A percentile compares a stretch with the other conserved stretches of the same genome.
These are phyloP conservation scores for Rauvolfia tetraphylla DNA, from an alignment of 257 asterid genomes.

Conservation along the genomic window DNA sequence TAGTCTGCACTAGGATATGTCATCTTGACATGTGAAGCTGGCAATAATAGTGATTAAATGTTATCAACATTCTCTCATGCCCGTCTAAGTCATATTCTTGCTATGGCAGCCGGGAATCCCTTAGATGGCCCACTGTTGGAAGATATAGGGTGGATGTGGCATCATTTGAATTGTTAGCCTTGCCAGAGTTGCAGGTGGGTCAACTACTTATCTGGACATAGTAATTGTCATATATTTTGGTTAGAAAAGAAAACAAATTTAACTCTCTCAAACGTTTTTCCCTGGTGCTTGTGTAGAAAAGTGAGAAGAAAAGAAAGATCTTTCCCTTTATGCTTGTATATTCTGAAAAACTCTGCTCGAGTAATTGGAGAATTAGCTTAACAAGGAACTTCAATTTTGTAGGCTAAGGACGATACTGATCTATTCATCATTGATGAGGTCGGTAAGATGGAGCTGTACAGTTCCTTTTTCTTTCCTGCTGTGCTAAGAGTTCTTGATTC, in stretches of 20 bases:
- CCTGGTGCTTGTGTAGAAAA: neutral
- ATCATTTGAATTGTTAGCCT: conserved; percentile 75
- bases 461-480: conserved; percentile 85
- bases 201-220: conserved; percentile 3
- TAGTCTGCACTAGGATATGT: neutral
- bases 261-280: neutral
- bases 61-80: conserved; percentile 12
- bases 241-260: neutral
- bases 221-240: neutral
- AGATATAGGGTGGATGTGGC: conserved; percentile 79
- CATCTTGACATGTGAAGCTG: neutral
- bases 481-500: conserved; percentile 74
- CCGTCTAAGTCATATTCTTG: conserved; percentile 19
- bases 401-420: conserved; percentile 78
- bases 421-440: conserved; percentile 83
- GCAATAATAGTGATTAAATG: neutral
- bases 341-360: neutral
- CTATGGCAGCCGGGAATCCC: conserved; percentile 59
- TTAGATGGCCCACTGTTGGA: conserved; percentile 83
- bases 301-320: neutral
- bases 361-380: neutral
- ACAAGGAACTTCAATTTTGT: conserved; percentile 15
- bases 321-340: neutral
- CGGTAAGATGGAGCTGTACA: conserved; percentile 88
- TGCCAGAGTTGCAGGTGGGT: conserved; percentile 86